Evolutionary conservation across 164 flowering plant species (phyloP), one percentile per base, ranked within the genome.

Genomic region (Amborella trichopoda): DNA sequence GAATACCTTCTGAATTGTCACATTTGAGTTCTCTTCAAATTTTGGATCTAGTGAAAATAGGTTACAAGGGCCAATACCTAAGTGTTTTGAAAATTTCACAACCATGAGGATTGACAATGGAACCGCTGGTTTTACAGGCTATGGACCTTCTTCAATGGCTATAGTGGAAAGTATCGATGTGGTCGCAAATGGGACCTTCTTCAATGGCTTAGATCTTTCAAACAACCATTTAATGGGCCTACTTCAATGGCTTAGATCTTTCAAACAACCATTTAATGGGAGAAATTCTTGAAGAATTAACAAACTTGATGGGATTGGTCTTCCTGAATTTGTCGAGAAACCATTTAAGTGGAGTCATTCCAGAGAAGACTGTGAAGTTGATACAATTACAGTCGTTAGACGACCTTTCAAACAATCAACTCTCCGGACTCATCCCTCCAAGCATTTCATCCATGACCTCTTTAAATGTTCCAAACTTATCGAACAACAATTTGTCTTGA

Each of bases 1-100:
- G 3, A 9, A 56, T 66, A 8, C 66, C 68, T 20, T 0, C 1
- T 1, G 6, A 40, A 5, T 18, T 66, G 0, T 69, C 68, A 14
- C 13, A 38, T 6, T 44, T 60, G 0, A 3, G 3, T 3, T 8
- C 4, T 20, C 26, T 70, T 16, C 66, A 54, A 24, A 14, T 70
- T 0, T 11, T 66, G 28, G 71, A 70, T 44, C 47, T 69, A 13
- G 40, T 64, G 6, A 12, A 23, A 69, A 65, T 32, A 38, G 44
- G 3, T 10, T 66, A 1, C 44, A 48, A 0, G 64, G 74, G 27
- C 26, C 23, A n/a, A 46, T 65, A 21, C 74, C 71, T 2, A 2
- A 3, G 2, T 66, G 70, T 33, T 28, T 69, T 32, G 46, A 22
- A 1, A 60, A 65, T 40, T 28, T 70, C 4, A 56, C 26, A 6